These are phyloP conservation scores for Dendrocalamus sinicus DNA, from an alignment of 176 grass and related monocot genomes.

Conservation along the genomic window DNA sequence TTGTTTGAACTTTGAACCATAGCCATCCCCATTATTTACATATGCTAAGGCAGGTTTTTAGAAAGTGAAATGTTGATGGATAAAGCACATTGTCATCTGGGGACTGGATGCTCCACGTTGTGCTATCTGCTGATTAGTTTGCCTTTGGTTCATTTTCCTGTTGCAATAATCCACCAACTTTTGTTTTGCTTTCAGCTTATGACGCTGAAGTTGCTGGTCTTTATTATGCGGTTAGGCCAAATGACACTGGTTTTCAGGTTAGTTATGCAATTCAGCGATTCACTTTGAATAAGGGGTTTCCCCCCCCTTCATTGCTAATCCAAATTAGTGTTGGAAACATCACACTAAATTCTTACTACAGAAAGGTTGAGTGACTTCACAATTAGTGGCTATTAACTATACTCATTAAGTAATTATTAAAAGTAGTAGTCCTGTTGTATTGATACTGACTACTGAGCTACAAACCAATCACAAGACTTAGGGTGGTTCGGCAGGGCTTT, in stretches of 20 bases:
- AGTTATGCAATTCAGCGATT: conserved; percentile 34
- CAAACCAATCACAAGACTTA: neutral
- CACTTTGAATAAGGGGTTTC: conserved; percentile 1
- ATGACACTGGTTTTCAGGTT: conserved; percentile 87
- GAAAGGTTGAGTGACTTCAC: neutral
- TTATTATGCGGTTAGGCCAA: conserved; percentile 65
- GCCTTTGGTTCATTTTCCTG: neutral
- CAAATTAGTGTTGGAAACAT: neutral
- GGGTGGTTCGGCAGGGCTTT: no score
- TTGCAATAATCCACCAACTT: conserved; percentile 18
- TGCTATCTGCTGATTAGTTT: conserved; percentile 19
- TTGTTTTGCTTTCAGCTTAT: conserved; percentile 76
- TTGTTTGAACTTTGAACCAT: neutral
- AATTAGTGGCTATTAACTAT: neutral
- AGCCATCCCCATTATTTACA: conserved; percentile 7
- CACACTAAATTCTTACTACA: neutral
- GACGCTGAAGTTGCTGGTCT: conserved; percentile 95
- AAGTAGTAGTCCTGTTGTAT: neutral
- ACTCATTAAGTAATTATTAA: neutral
- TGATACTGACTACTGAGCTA: neutral
- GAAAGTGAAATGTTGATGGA: conserved; percentile 6
- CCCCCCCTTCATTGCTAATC: conserved; percentile 19
- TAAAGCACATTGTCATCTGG: conserved; percentile 19
- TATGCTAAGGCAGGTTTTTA: neutral
- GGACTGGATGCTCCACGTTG: neutral